A percentile compares a stretch with the other conserved stretches of the same genome.
Evolutionary conservation across 257 asterid genomes (phyloP).

Genomic region (Solanum okadae): DNA sequence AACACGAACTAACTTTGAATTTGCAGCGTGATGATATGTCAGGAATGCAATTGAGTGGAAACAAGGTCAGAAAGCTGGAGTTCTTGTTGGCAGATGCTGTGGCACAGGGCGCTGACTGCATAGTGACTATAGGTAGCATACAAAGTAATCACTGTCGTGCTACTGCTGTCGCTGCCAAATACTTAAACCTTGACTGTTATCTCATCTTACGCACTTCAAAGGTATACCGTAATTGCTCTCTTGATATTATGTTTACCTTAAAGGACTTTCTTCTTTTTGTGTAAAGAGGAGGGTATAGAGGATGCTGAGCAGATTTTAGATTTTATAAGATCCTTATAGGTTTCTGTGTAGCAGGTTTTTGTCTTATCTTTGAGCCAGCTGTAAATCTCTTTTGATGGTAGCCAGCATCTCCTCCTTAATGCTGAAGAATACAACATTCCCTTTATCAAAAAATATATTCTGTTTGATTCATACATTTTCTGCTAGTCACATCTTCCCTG

Average conservation of each 20-base stretch:
- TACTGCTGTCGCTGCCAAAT: conserved; percentile 92
- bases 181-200: conserved; percentile 78
- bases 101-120: conserved; percentile 79
- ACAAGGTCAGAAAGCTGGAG: conserved; percentile 97
- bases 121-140: conserved; percentile 87
- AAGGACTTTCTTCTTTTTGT: not conserved
- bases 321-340: not conserved
- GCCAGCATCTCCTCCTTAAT: not conserved
- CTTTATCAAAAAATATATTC: not conserved
- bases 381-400: not conserved
- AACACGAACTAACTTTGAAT: conserved; percentile 19
- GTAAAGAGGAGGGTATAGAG: not conserved
- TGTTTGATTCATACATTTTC: not conserved
- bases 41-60: conserved; percentile 97
- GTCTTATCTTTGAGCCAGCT: not conserved
- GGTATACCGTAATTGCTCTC: conserved; percentile 25
- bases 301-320: not conserved
- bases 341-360: not conserved
- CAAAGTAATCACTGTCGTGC: conserved; percentile 98
- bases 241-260: not conserved
- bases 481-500: not conserved
- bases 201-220: conserved; percentile 86
- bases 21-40: conserved; percentile 94
- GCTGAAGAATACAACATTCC: not conserved
- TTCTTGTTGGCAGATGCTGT: conserved; percentile 96